Conservation (phyloP, 345 rosid species). For the Brassica cretica region DNA sequence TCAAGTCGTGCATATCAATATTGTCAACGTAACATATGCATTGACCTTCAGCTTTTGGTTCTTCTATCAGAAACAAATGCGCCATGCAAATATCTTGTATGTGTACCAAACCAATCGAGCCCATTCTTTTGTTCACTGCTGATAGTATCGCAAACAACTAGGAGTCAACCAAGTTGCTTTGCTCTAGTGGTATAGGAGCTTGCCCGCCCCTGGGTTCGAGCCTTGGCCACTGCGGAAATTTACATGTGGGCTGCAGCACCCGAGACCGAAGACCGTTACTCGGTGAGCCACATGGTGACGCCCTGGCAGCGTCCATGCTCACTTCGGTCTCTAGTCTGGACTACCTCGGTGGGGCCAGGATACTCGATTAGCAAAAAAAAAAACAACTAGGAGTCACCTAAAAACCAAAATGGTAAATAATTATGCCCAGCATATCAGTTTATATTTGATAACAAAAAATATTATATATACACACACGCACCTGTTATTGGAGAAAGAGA, state of each 20-base stretch:
- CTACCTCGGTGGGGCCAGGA: too few species aligned
- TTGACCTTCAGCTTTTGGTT: conserved; percentile 55
- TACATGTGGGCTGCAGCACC: too few species aligned
- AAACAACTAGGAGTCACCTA: conserved; percentile 59
- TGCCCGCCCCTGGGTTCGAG: too few species aligned
- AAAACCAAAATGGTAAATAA: background rate
- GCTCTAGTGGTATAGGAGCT: too few species aligned
- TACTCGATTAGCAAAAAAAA: too few species aligned
- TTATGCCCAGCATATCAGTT: background rate
- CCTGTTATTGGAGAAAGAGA: conserved; percentile 79
- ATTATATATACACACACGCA: background rate
- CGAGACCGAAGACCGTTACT: too few species aligned
- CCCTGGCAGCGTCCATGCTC: too few species aligned
- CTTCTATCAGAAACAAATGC: conserved; percentile 73
- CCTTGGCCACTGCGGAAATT: too few species aligned
- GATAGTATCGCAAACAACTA: conserved; percentile 57
- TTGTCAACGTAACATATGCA: conserved; percentile 59
- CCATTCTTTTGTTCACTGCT: conserved; percentile 71
- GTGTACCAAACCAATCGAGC: conserved; percentile 75
- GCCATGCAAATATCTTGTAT: conserved; percentile 73
- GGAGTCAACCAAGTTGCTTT: too few species aligned
- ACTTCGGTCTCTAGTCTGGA: too few species aligned
- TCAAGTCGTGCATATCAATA: conserved; percentile 49
- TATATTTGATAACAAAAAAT: background rate
- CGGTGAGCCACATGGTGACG: too few species aligned